Conservation (phyloP, 257 asterid genomes). For the Nicotiana otophora region DNA sequence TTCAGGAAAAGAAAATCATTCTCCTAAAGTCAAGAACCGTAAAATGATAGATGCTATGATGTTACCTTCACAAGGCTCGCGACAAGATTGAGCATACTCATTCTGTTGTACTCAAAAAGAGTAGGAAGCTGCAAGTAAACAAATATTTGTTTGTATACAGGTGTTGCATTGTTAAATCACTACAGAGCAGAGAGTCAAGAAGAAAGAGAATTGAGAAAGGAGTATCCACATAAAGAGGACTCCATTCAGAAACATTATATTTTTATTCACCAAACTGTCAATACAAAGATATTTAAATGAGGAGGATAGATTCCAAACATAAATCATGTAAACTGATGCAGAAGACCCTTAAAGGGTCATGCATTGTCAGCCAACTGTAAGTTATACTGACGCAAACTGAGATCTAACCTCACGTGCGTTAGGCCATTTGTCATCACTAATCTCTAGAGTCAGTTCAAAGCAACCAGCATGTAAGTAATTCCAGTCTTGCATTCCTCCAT, state of each 20-base stretch:
- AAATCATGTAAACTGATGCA: background rate
- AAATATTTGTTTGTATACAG: background rate
- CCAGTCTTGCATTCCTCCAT: conserved; percentile 99
- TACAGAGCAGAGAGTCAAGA: background rate
- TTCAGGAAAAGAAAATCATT: background rate
- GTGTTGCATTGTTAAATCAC: background rate
- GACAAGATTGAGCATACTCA: conserved; percentile 86
- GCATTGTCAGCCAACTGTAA: background rate
- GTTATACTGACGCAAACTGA: conserved; percentile 10
- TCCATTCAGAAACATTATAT: background rate
- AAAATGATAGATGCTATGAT: background rate
- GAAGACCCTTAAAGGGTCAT: background rate
- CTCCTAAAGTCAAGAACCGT: background rate
- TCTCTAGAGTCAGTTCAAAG: conserved; percentile 90
- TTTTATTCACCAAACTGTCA: background rate
- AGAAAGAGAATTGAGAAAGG: background rate
- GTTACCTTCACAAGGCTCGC: conserved; percentile 71
- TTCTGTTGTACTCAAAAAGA: conserved; percentile 65
- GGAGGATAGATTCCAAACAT: background rate
- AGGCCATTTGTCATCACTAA: conserved; percentile 96
- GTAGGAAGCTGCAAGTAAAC: conserved; percentile 61
- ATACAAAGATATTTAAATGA: background rate
- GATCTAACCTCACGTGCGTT: conserved; percentile 64
- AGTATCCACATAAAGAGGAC: background rate
- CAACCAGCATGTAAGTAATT: conserved; percentile 71